Evolutionary conservation across 2,329 filamentous ascomycete genomes (phyloP).

Genomic region (Penicillium sclerotigenum): DNA sequence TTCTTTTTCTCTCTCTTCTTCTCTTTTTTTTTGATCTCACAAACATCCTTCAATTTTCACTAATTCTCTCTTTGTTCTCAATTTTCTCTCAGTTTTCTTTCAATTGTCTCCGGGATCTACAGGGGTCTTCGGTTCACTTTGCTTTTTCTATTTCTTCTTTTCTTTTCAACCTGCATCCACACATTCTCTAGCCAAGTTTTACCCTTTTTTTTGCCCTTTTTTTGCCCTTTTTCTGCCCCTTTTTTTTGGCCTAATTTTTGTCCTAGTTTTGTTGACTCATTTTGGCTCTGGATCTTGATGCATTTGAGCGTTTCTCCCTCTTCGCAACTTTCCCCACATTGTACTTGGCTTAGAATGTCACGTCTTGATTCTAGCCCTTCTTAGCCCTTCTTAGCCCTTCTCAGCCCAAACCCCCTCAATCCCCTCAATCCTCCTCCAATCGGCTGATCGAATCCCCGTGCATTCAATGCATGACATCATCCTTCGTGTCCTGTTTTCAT

Average conservation of each 20-base stretch:
- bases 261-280: slow-evolving; percentile 13
- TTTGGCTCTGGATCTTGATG: slow-evolving; percentile 20
- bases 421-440: background rate
- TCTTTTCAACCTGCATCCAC: slow-evolving; percentile 1
- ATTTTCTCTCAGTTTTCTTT: slow-evolving; percentile 9
- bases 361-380: slow-evolving; percentile 21
- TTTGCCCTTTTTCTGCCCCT: background rate
- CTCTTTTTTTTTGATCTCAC: slow-evolving; percentile 1
- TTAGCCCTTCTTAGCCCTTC: slow-evolving; percentile 12
- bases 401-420: background rate
- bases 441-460: background rate
- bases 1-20: slow-evolving; percentile 8
- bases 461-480: slow-evolving; percentile 19
- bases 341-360: slow-evolving; percentile 8
- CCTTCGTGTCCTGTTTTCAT: slow-evolving; percentile 12
- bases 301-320: slow-evolving; percentile 27
- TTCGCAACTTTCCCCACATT: slow-evolving; percentile 13
- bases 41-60: background rate
- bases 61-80: slow-evolving; percentile 7
- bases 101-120: slow-evolving; percentile 14
- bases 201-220: background rate
- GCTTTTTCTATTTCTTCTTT: background rate
- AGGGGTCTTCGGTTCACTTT: slow-evolving; percentile 3
- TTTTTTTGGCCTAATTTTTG: background rate
- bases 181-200: slow-evolving; percentile 9